phyloP scores from a whole-genome alignment of 2,329 filamentous ascomycete genomes.

The Apiospora marii region DNA sequence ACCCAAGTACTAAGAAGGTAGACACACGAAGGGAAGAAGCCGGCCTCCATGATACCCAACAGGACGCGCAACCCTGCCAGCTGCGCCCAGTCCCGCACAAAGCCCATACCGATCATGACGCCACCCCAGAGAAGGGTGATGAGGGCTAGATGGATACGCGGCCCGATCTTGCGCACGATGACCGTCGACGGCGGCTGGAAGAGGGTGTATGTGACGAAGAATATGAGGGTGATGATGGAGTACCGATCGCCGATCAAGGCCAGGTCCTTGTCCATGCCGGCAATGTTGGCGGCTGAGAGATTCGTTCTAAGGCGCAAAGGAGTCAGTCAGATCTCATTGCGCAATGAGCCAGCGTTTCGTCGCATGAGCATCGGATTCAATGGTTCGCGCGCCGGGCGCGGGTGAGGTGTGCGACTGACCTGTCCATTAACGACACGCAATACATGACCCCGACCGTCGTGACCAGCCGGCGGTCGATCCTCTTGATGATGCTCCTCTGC shows the following conservation, averaged over 20 bases:
- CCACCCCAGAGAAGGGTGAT: slow-evolving; percentile 68
- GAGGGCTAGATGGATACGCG: slow-evolving; percentile 60
- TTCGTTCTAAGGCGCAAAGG: slow-evolving; percentile 60
- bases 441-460: slow-evolving; percentile 72
- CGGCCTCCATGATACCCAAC: slow-evolving; percentile 71
- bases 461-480: slow-evolving; percentile 73
- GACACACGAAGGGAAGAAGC: slow-evolving; percentile 75
- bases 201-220: slow-evolving; percentile 77
- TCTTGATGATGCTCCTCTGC: slow-evolving; percentile 71
- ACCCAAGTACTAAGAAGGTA: slow-evolving; percentile 62
- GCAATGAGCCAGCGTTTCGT: neutral
- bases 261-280: slow-evolving; percentile 64
- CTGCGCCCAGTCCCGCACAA: slow-evolving; percentile 58
- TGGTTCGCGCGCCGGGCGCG: neutral
- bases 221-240: slow-evolving; percentile 74
- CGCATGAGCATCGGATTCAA: neutral
- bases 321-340: neutral
- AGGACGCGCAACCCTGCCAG: slow-evolving; percentile 65
- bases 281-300: slow-evolving; percentile 75
- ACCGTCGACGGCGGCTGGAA: slow-evolving; percentile 78
- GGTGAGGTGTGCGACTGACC: slow-evolving; percentile 40
- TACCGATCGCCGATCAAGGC: slow-evolving; percentile 49
- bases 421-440: slow-evolving; percentile 79
- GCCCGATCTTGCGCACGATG: slow-evolving; percentile 71
- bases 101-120: slow-evolving; percentile 72